Evolutionary conservation across 2,329 filamentous ascomycete species (phyloP).

Genomic region (Penicillium palitans): DNA sequence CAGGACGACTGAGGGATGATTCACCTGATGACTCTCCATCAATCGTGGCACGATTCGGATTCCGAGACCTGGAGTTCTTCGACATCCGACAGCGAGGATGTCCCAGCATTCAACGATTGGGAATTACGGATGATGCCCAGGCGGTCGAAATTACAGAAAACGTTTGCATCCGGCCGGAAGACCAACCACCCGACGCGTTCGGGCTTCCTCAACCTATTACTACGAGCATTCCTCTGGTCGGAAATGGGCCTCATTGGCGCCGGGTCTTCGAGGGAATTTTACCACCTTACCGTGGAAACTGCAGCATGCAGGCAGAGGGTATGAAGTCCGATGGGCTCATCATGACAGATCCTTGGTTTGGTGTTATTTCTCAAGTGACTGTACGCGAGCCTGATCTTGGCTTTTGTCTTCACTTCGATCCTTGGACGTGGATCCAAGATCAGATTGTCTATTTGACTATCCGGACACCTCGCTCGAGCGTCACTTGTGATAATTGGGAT

Average conservation of each 20-base stretch:
- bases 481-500: constrained; percentile 46
- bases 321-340: constrained; percentile 3
- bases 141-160: constrained; percentile 60
- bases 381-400: constrained; percentile 35
- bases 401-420: constrained; percentile 40
- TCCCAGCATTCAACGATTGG: constrained; percentile 53
- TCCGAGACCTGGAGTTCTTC: constrained; percentile 55
- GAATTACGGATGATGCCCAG: constrained; percentile 50
- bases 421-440: constrained; percentile 20
- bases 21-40: constrained; percentile 42
- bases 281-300: constrained; percentile 49
- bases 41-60: constrained; percentile 53
- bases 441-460: constrained; percentile 32
- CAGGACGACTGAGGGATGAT: constrained; percentile 35
- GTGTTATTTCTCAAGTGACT: constrained; percentile 39
- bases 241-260: constrained; percentile 54
- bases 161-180: constrained; percentile 46
- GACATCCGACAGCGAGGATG: constrained; percentile 54
- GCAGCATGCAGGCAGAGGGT: constrained; percentile 38
- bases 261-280: constrained; percentile 46
- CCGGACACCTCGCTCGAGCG: constrained; percentile 25
- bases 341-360: constrained; percentile 33
- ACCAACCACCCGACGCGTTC: constrained; percentile 46
- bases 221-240: constrained; percentile 56
- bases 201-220: constrained; percentile 25